phyloP scores from a whole-genome alignment of 495 filamentous ascomycete genomes.

The Penicillium pancosmium region DNA sequence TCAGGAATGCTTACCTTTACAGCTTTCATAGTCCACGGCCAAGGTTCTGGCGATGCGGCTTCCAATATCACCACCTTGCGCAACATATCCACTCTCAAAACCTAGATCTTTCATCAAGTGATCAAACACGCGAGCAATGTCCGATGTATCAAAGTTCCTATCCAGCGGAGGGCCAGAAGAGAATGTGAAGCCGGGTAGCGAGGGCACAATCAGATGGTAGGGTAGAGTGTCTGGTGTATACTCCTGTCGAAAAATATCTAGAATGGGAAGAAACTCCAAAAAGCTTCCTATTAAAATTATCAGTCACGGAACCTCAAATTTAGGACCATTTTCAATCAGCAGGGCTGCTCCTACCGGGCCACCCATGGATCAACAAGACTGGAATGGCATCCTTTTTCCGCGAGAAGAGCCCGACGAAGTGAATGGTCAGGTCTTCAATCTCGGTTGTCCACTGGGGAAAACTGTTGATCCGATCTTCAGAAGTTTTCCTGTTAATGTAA shows the following conservation, averaged over 20 bases:
- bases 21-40: conserved; percentile 41
- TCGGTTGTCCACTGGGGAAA: conserved; percentile 62
- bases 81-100: conserved; percentile 61
- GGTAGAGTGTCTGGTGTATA: conserved; percentile 59
- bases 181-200: conserved; percentile 63
- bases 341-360: conserved; percentile 49
- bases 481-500: conserved; percentile 40
- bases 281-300: conserved; percentile 45
- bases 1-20: conserved; percentile 41
- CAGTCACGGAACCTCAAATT: not conserved
- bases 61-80: conserved; percentile 70
- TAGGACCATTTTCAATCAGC: not conserved
- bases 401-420: conserved; percentile 67
- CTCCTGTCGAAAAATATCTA: conserved; percentile 47
- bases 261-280: conserved; percentile 57
- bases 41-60: conserved; percentile 50
- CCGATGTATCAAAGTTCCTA: conserved; percentile 44
- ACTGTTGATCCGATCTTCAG: conserved; percentile 60
- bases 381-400: conserved; percentile 61
- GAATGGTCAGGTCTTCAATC: conserved; percentile 55
- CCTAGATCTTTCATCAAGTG: conserved; percentile 62
- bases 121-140: conserved; percentile 54
- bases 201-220: conserved; percentile 69
- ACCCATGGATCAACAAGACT: conserved; percentile 61
- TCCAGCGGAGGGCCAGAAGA: conserved; percentile 56